phyloP scores from a whole-genome alignment of 78 protist genomes.

The Fonticula alba region DNA sequence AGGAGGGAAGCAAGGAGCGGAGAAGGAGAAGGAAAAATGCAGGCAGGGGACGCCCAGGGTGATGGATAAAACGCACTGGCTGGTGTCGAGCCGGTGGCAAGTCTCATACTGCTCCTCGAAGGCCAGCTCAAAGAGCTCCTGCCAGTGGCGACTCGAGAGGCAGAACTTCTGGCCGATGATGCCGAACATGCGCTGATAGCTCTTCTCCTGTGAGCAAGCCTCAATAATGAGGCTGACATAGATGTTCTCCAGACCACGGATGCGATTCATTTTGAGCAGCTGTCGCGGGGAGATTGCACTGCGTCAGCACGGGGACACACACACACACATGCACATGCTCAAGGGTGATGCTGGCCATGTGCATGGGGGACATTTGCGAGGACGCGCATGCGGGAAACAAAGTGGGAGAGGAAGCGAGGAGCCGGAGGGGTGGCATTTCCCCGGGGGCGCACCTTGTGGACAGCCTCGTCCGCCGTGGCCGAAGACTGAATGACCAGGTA shows the following conservation, averaged over 20 bases:
- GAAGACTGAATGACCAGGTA: constrained; percentile 80
- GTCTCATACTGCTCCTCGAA: constrained; percentile 24
- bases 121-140: constrained; percentile 8
- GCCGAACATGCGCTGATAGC: constrained; percentile 71
- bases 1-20: too few species aligned
- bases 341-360: too few species aligned
- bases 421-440: too few species aligned
- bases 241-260: constrained; percentile 46
- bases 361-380: too few species aligned
- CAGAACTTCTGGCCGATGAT: constrained; percentile 37
- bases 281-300: too few species aligned
- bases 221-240: constrained; percentile 78
- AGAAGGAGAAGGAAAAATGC: too few species aligned
- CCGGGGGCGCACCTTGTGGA: constrained; percentile 64
- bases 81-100: constrained; percentile 79
- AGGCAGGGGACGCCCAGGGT: background rate
- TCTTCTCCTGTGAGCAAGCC: constrained; percentile 77
- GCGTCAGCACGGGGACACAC: too few species aligned
- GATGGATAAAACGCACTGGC: constrained; percentile 13
- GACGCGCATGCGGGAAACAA: too few species aligned
- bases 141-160: background rate
- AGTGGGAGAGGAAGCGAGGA: too few species aligned
- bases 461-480: constrained; percentile 72
- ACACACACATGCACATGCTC: too few species aligned
- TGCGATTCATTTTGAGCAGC: too few species aligned